Conservation (phyloP, 768 basidiomycete genomes). For the Lentinula sp. region DNA sequence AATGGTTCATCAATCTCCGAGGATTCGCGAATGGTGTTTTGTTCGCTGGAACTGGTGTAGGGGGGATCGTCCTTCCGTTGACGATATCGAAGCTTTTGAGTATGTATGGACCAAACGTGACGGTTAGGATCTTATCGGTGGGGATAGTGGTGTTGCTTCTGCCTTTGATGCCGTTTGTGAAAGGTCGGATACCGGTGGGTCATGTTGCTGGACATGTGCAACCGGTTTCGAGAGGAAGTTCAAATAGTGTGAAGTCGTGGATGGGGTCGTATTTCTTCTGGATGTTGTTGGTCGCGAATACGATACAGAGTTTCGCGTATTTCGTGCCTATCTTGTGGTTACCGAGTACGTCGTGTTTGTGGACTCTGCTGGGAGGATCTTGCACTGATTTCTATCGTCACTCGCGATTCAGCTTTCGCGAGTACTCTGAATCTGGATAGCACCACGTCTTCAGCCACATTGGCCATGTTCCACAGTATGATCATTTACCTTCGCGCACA, state of each 20-base stretch:
- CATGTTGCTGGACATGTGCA: conserved; percentile 2
- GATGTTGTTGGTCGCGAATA: conserved; percentile 16
- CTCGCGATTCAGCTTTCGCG: conserved; percentile 17
- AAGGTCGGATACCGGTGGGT: conserved; percentile 17
- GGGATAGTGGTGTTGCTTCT: conserved; percentile 13
- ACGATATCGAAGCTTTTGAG: conserved; percentile 18
- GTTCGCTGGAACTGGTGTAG: conserved; percentile 21
- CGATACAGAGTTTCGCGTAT: conserved; percentile 20
- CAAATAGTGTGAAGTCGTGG: conserved; percentile 9
- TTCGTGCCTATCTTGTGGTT: conserved; percentile 21
- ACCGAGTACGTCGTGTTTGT: conserved; percentile 13
- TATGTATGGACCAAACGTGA: conserved; percentile 14
- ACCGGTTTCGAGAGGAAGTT: conserved; percentile 10
- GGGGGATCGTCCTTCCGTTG: conserved; percentile 22
- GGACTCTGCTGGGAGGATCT: too few relatives aligned
- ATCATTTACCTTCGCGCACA: conserved; percentile 7
- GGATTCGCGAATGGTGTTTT: conserved; percentile 26
- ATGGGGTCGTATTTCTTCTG: conserved; percentile 16
- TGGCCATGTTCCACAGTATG: conserved; percentile 18
- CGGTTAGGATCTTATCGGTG: conserved; percentile 20
- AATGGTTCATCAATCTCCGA: conserved; percentile 25
- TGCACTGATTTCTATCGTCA: not conserved
- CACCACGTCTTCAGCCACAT: conserved; percentile 11
- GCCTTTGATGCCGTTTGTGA: conserved; percentile 19
- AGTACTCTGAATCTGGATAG: conserved; percentile 11